Evolutionary conservation across 345 rosid genomes (phyloP), one percentile per base, ranked within the genome.

Genomic region (Excoecaria cochinchinensis): DNA sequence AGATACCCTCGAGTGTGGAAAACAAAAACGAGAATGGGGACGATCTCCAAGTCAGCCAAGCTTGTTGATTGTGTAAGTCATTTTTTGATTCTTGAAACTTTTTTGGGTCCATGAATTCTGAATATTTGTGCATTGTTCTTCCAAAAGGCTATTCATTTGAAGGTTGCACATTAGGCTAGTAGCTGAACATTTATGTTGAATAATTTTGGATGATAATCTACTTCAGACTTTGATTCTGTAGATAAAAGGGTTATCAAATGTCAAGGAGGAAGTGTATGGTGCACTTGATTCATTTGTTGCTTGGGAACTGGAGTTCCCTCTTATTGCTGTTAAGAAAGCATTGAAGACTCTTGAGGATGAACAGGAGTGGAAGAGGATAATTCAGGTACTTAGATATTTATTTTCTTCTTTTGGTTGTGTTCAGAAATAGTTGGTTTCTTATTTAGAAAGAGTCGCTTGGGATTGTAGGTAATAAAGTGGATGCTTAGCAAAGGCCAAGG

Each of bases 401-500:
- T 46, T 17, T 14, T 6, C 65, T 19, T 14, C 22, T 39, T n/a
- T 64, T 17, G 46, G 14, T 57, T 15, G 7, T 65, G 4, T 76
- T 53, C 38, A 17, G 38, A 51, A 52, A 12, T 73, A 4, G 17
- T 64, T 1, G 70, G 50, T 46, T 55, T n/a, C 44, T 63, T 15
- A 3, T 38, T 42, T 19, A 5, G 48, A 51, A 56, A 59, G 57
- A 40, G 48, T 42, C 10, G 4, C 19, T 63, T 79, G 66, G 72
- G 51, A 55, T 72, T 70, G 64, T 77, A 92, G 97, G 94, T 92
- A 81, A 79, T 88, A 14, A 95, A 92, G 74, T 95, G 99, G 98
- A 95, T 95, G 99, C 77, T 92, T 82, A 95, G 95, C 87, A 91
- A 95, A 89, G 99, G 97, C 16, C 98, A 95, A 84, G 97, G 99